Percentiles rank a stretch among this genome's conserved stretches.
These are phyloP conservation scores for Cryptococcus sp. DNA, from an alignment of 1,284 basidiomycete species.

Conservation along the genomic window DNA sequence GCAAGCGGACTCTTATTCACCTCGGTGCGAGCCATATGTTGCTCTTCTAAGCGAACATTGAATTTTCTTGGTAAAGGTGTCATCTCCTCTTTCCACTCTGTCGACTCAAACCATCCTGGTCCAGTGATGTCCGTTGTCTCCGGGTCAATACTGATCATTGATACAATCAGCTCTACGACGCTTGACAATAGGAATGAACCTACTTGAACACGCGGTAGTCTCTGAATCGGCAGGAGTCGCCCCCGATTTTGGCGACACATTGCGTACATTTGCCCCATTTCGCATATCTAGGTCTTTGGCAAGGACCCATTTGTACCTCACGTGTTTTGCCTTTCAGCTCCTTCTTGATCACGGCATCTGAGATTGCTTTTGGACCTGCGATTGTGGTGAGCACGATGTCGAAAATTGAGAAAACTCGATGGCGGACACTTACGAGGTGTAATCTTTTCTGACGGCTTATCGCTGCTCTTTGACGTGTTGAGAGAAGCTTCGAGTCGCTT, in stretches of 20 bases:
- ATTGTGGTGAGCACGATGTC: background rate
- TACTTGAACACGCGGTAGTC: constrained; percentile 46
- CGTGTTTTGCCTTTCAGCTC: constrained; percentile 29
- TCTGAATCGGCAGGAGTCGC: constrained; percentile 49
- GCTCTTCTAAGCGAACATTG: constrained; percentile 35
- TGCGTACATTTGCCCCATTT: constrained; percentile 47
- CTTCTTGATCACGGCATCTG: constrained; percentile 30
- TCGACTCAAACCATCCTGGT: constrained; percentile 41
- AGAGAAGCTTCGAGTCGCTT: too few relatives aligned
- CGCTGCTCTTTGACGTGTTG: constrained; percentile 4
- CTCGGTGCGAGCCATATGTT: constrained; percentile 38
- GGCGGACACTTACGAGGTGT: constrained; percentile 24
- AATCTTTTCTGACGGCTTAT: constrained; percentile 30
- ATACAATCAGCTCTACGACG: background rate
- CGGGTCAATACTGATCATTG: constrained; percentile 37
- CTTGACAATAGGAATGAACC: constrained; percentile 11
- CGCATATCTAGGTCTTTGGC: constrained; percentile 38
- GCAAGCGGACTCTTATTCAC: constrained; percentile 19
- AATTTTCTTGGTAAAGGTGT: constrained; percentile 43
- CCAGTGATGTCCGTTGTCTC: constrained; percentile 39
- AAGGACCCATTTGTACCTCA: constrained; percentile 40
- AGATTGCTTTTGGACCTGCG: constrained; percentile 23
- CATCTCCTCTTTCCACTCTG: constrained; percentile 26
- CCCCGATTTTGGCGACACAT: constrained; percentile 42
- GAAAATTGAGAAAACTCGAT: background rate